These are phyloP conservation scores for Penicillium sp. DNA, from an alignment of 2,329 filamentous ascomycete genomes.

Conservation along the genomic window DNA sequence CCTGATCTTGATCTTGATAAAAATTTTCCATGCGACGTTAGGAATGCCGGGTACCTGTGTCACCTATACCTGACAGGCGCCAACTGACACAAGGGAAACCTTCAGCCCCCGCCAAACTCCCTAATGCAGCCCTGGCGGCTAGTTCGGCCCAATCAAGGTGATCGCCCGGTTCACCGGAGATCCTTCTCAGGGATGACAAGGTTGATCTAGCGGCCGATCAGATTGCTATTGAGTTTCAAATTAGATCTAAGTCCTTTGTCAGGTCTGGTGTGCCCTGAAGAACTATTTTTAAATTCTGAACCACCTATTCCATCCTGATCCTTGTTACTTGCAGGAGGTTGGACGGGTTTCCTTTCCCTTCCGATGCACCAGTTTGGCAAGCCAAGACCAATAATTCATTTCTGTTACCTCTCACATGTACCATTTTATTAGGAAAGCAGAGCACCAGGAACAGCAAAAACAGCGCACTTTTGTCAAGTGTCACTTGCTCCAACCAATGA, in stretches of 20 bases:
- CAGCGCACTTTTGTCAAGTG: not conserved
- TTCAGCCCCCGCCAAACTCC: not conserved
- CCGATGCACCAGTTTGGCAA: not conserved
- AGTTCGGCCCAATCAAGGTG: conserved; percentile 14
- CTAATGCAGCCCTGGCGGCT: conserved; percentile 9
- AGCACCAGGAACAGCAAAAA: not conserved
- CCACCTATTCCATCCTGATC: not conserved
- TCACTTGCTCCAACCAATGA: not conserved
- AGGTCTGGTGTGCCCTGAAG: not conserved
- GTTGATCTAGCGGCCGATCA: conserved; percentile 9
- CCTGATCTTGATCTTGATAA: conserved; percentile 6
- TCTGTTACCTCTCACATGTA: conserved; percentile 8
- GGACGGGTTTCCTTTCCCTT: not conserved
- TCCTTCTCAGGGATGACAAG: conserved; percentile 4
- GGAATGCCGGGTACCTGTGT: conserved; percentile 5
- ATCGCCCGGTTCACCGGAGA: conserved; percentile 18
- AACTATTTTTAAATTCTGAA: conserved; percentile 16
- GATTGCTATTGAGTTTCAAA: conserved; percentile 21
- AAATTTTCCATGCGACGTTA: conserved; percentile 16
- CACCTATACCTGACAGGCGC: conserved; percentile 8
- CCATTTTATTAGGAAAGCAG: not conserved
- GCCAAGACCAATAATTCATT: conserved; percentile 10
- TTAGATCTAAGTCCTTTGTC: not conserved
- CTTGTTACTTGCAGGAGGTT: not conserved
- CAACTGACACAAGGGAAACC: conserved; percentile 8